phyloP scores from a whole-genome alignment of 768 basidiomycete species.

The Hygrocybe coccinea region DNA sequence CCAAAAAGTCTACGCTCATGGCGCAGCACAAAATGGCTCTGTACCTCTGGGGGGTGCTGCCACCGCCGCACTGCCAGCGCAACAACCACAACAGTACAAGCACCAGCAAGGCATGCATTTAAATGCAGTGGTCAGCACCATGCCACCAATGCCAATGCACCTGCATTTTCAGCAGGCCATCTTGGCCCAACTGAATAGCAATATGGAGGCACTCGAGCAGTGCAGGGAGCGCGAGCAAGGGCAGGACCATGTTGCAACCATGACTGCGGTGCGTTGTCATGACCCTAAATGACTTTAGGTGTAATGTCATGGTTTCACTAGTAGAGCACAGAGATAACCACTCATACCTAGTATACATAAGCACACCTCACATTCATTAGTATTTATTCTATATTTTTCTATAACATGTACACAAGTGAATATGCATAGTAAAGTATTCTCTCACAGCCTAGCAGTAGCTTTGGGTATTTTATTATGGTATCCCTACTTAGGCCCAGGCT shows the following conservation, averaged over 20 bases:
- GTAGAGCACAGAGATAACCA: no score
- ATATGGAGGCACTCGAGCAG: conserved; percentile 68
- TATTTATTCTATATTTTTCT: no score
- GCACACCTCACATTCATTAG: no score
- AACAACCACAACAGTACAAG: conserved; percentile 11
- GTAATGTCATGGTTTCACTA: no score
- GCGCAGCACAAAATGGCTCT: conserved; percentile 17
- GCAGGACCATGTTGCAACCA: conserved; percentile 42
- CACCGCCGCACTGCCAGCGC: conserved; percentile 27
- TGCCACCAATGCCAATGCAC: conserved; percentile 30
- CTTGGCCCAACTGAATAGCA: conserved; percentile 67
- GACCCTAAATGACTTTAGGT: no score
- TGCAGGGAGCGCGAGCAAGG: conserved; percentile 57
- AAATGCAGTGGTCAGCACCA: conserved; percentile 16
- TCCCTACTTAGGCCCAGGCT: no score
- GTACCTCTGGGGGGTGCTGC: neutral
- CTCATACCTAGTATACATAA: no score
- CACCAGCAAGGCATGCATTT: conserved; percentile 17
- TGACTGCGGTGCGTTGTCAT: conserved; percentile 38
- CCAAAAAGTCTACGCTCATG: conserved; percentile 51
- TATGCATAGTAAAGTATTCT: no score
- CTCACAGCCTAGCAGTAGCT: no score
- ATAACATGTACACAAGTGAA: no score
- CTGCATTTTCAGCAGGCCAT: conserved; percentile 48
- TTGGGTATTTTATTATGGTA: no score